Percentiles rank a stretch among this genome's conserved stretches.
Evolutionary conservation across 441 rosid species (phyloP).

Genomic region (Gossypium schwendimanii): DNA sequence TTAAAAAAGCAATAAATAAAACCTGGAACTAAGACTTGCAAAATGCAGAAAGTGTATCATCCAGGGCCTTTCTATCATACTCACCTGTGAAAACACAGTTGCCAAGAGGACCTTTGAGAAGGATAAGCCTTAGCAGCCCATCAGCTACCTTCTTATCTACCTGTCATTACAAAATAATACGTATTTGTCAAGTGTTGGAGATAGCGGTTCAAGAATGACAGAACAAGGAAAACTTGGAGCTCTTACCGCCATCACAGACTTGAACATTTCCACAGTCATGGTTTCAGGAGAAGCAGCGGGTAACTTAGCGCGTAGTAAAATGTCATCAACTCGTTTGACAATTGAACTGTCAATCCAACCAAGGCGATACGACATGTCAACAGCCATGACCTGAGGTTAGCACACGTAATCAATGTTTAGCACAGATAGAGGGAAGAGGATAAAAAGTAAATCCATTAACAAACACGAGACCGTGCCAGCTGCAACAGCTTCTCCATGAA

Average conservation of each 20-base stretch:
- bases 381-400: constrained; percentile 68
- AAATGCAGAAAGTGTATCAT: constrained; percentile 73
- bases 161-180: constrained; percentile 28
- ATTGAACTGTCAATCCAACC: constrained; percentile 91
- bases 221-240: constrained; percentile 5
- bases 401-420: constrained; percentile 7
- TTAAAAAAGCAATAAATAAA: not conserved
- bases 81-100: constrained; percentile 88
- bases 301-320: constrained; percentile 60
- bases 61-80: constrained; percentile 72
- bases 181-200: not conserved
- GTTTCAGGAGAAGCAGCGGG: constrained; percentile 69
- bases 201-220: not conserved
- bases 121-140: constrained; percentile 83
- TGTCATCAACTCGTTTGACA: constrained; percentile 58
- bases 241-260: constrained; percentile 91
- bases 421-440: not conserved
- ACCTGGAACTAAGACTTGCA: constrained; percentile 45
- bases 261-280: constrained; percentile 88
- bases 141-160: constrained; percentile 99
- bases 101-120: constrained; percentile 84
- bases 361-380: constrained; percentile 93
- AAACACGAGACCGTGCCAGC: constrained; percentile 66
- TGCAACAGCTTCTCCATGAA: constrained; percentile 98
- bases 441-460: not conserved